A percentile compares a stretch with the other conserved stretches of the same genome.
phyloP scores from a whole-genome alignment of 2,329 filamentous ascomycete genomes.

The Colletotrichum tofieldiae region DNA sequence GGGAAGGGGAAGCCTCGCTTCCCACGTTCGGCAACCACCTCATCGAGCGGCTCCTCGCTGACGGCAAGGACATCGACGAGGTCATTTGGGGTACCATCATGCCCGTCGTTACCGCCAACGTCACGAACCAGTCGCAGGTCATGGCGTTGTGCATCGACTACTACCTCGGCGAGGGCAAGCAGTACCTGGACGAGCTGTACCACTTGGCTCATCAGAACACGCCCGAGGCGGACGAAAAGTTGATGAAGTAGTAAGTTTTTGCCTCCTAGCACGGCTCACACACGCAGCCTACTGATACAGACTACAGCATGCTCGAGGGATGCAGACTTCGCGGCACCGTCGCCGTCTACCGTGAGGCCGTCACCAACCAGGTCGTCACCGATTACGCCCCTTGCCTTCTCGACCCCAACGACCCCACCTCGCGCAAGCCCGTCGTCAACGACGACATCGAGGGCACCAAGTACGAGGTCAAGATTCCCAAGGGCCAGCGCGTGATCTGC shows the following conservation, averaged over 20 bases:
- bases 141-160: constrained; percentile 73
- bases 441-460: constrained; percentile 38
- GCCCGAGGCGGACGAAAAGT: constrained; percentile 64
- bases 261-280: not conserved
- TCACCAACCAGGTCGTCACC: constrained; percentile 49
- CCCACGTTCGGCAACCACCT: constrained; percentile 72
- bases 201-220: constrained; percentile 65
- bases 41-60: constrained; percentile 69
- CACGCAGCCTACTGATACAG: constrained; percentile 10
- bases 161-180: constrained; percentile 68
- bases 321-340: constrained; percentile 69
- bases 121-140: constrained; percentile 72
- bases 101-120: constrained; percentile 69
- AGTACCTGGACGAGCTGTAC: constrained; percentile 67
- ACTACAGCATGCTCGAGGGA: constrained; percentile 66
- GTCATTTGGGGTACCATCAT: constrained; percentile 71
- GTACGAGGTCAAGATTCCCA: constrained; percentile 41
- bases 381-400: constrained; percentile 47
- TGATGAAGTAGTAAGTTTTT: constrained; percentile 53
- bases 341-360: constrained; percentile 64
- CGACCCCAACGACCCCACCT: constrained; percentile 43
- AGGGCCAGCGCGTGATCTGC: constrained; percentile 66
- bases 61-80: constrained; percentile 66
- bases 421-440: constrained; percentile 42
- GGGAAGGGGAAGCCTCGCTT: constrained; percentile 52